phyloP scores from a whole-genome alignment of 345 rosid genomes.

The Aethionema arabicum region DNA sequence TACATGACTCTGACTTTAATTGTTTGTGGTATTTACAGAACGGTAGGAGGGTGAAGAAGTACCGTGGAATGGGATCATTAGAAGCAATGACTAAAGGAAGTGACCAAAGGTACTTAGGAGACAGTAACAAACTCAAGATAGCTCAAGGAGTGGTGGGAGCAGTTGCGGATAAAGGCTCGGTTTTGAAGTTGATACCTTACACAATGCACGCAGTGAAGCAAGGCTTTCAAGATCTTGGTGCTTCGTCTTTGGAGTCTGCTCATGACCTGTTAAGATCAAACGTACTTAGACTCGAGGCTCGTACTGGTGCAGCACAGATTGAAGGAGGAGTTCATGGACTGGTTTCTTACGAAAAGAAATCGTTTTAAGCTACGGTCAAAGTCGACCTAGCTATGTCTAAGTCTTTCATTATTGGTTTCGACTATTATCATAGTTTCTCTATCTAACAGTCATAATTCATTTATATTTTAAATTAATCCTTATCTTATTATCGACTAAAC shows the following conservation, averaged over 20 bases:
- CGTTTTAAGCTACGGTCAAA: slow-evolving; percentile 29
- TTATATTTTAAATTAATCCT: no score
- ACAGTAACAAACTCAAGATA: slow-evolving; percentile 74
- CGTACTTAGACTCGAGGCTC: slow-evolving; percentile 78
- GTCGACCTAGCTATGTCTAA: slow-evolving; percentile 11
- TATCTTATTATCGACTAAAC: neutral
- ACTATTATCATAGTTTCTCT: no score
- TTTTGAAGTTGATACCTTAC: slow-evolving; percentile 76
- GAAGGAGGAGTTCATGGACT: slow-evolving; percentile 90
- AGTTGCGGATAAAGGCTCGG: slow-evolving; percentile 93
- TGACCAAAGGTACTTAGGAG: slow-evolving; percentile 90
- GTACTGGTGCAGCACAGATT: slow-evolving; percentile 88
- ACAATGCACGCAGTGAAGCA: slow-evolving; percentile 97
- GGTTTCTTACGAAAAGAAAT: slow-evolving; percentile 69
- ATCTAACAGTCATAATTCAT: no score
- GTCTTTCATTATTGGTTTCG: neutral
- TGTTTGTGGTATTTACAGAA: slow-evolving; percentile 42
- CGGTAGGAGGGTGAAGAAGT: slow-evolving; percentile 63
- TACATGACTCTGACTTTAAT: neutral
- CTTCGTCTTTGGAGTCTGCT: slow-evolving; percentile 69
- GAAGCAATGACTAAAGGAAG: slow-evolving; percentile 99
- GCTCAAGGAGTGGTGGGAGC: slow-evolving; percentile 99
- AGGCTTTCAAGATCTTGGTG: slow-evolving; percentile 97
- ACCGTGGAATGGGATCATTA: slow-evolving; percentile 95
- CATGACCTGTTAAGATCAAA: slow-evolving; percentile 73